A percentile compares a stretch with the other conserved stretches of the same genome.
Evolutionary conservation across 2,329 filamentous ascomycete genomes (phyloP).

Genomic region (Hypoxylon sp.): DNA sequence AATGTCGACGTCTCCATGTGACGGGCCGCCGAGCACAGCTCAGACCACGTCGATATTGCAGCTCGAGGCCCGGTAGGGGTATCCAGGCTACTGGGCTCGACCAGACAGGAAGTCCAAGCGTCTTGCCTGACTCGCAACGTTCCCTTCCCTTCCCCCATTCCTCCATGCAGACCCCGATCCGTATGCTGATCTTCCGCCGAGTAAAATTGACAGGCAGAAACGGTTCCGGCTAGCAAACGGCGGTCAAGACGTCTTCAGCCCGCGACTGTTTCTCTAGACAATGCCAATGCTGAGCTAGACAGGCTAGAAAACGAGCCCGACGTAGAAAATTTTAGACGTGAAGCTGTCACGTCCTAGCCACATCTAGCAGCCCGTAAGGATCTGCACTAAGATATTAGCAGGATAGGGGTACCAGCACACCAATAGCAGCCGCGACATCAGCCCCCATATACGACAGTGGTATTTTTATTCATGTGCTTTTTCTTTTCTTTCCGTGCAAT

Average conservation of each 20-base stretch:
- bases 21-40: background rate
- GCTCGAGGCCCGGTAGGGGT: background rate
- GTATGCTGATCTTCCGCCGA: background rate
- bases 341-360: constrained; percentile 15
- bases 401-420: background rate
- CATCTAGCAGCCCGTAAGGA: constrained; percentile 20
- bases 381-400: background rate
- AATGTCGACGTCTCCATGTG: constrained; percentile 11
- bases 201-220: constrained; percentile 9
- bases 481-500: background rate
- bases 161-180: background rate
- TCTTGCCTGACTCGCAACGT: constrained; percentile 17
- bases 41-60: constrained; percentile 1
- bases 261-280: constrained; percentile 7
- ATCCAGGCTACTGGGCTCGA: constrained; percentile 22
- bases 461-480: constrained; percentile 20
- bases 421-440: background rate
- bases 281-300: constrained; percentile 5
- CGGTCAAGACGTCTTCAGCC: background rate
- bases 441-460: background rate
- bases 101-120: background rate
- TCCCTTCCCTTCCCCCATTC: background rate
- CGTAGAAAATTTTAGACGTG: background rate
- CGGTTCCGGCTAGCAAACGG: too few species aligned
- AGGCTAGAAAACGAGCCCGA: background rate